These are phyloP conservation scores for Vitis labrusca DNA, from an alignment of 164 flowering plant genomes.

Conservation along the genomic window DNA sequence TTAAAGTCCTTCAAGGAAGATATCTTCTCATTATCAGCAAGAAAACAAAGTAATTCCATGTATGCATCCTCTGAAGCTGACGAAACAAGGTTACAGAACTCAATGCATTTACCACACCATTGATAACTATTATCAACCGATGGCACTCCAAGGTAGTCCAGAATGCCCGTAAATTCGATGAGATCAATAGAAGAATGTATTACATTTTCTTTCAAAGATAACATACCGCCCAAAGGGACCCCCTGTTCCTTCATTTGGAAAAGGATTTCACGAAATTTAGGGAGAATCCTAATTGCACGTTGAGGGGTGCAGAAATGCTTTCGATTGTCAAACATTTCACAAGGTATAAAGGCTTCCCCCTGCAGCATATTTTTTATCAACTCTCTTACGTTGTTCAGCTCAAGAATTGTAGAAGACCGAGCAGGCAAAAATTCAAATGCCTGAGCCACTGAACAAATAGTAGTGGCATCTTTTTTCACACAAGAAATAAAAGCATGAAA, in stretches of 20 bases:
- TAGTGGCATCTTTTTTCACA: slow-evolving; percentile 14
- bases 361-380: slow-evolving; percentile 12
- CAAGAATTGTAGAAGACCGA: slow-evolving; percentile 6
- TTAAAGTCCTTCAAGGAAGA: not conserved
- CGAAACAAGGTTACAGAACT: slow-evolving; percentile 11
- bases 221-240: slow-evolving; percentile 1
- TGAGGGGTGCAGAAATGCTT: slow-evolving; percentile 7
- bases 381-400: slow-evolving; percentile 19
- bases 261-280: slow-evolving; percentile 13
- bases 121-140: not conserved
- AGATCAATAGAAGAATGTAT: slow-evolving; percentile 18
- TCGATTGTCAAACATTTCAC: slow-evolving; percentile 6
- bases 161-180: slow-evolving; percentile 4
- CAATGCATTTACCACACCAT: slow-evolving; percentile 17
- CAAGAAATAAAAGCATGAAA: slow-evolving; percentile 24
- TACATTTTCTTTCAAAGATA: slow-evolving; percentile 2
- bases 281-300: slow-evolving; percentile 8
- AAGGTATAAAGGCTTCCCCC: slow-evolving; percentile 9
- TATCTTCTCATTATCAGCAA: slow-evolving; percentile 14
- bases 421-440: slow-evolving; percentile 23
- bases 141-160: slow-evolving; percentile 22
- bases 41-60: slow-evolving; percentile 22
- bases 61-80: slow-evolving; percentile 19
- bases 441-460: not conserved
- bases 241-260: slow-evolving; percentile 2